Conservation (phyloP, 768 basidiomycete genomes). For the Boletus rufocinnamomeus region DNA sequence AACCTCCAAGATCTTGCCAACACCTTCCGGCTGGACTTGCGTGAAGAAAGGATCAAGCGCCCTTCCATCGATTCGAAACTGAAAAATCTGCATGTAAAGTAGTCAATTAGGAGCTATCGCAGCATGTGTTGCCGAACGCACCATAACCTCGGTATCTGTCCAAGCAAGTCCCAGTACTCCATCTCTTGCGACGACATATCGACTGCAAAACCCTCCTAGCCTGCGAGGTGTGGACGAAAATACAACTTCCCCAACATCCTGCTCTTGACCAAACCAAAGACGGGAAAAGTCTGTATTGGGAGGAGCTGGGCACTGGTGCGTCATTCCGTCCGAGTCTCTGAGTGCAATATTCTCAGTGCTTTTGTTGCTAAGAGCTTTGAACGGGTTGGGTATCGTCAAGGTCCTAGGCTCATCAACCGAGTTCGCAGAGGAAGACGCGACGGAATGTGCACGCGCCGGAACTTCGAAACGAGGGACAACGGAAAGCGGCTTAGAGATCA, state of each 20-base stretch:
- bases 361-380: constrained; percentile 55
- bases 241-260: constrained; percentile 15
- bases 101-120: not conserved
- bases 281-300: constrained; percentile 22
- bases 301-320: constrained; percentile 35
- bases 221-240: constrained; percentile 17
- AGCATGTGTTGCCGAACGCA: constrained; percentile 7
- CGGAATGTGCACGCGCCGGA: constrained; percentile 15
- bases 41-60: constrained; percentile 3
- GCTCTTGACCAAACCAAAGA: constrained; percentile 29
- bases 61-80: constrained; percentile 13
- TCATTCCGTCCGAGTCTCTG: constrained; percentile 22
- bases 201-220: constrained; percentile 22
- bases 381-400: constrained; percentile 61
- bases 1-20: constrained; percentile 24
- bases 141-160: constrained; percentile 42
- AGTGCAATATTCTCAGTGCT: constrained; percentile 48
- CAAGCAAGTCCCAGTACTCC: constrained; percentile 47
- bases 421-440: constrained; percentile 18
- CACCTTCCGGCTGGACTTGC: constrained; percentile 20
- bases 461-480: constrained; percentile 30
- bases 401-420: constrained; percentile 30
- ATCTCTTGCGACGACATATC: constrained; percentile 26
- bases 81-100: constrained; percentile 20
- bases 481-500: constrained; percentile 46